Percentiles rank a stretch among this genome's conserved stretches.
These are phyloP conservation scores for Gymnopilus junonius DNA, from an alignment of 768 basidiomycete species.

Conservation along the genomic window DNA sequence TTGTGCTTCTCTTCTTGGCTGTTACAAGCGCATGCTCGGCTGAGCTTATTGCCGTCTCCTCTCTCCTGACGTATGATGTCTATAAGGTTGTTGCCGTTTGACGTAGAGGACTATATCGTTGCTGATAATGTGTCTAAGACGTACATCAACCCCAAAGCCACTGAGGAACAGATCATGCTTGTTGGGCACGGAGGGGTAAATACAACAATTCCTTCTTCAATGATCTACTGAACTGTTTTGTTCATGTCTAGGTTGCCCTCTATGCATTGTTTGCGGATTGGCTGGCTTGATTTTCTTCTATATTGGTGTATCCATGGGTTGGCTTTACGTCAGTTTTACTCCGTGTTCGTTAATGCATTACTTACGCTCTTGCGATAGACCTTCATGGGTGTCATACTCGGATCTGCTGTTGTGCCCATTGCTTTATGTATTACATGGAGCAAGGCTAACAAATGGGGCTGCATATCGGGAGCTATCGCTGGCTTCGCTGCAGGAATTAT, in stretches of 20 bases:
- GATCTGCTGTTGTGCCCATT: slow-evolving; percentile 86
- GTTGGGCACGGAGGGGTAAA: slow-evolving; percentile 71
- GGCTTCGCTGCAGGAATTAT: slow-evolving; percentile 75
- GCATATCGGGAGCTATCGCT: slow-evolving; percentile 69
- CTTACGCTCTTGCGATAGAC: slow-evolving; percentile 45
- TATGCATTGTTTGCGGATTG: slow-evolving; percentile 84
- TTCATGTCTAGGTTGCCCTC: slow-evolving; percentile 54
- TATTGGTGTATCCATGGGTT: slow-evolving; percentile 92
- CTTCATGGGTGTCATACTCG: slow-evolving; percentile 88
- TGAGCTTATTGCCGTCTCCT: slow-evolving; percentile 91
- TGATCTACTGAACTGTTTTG: neutral
- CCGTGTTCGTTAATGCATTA: neutral
- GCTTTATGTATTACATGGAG: slow-evolving; percentile 86
- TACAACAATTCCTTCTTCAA: neutral
- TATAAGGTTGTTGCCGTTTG: slow-evolving; percentile 58
- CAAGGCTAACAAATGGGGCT: slow-evolving; percentile 86
- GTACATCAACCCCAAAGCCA: slow-evolving; percentile 85
- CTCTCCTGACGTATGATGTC: slow-evolving; percentile 82
- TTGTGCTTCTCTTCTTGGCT: slow-evolving; percentile 84
- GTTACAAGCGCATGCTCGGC: slow-evolving; percentile 81
- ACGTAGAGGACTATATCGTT: neutral
- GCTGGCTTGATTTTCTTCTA: slow-evolving; percentile 87
- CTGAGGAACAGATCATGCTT: slow-evolving; percentile 69
- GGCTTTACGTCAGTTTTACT: slow-evolving; percentile 76
- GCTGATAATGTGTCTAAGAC: slow-evolving; percentile 15